Percentiles rank a stretch among this genome's conserved stretches.
These are phyloP conservation scores for Excoecaria agallocha DNA, from an alignment of 345 rosid genomes.

Conservation along the genomic window DNA sequence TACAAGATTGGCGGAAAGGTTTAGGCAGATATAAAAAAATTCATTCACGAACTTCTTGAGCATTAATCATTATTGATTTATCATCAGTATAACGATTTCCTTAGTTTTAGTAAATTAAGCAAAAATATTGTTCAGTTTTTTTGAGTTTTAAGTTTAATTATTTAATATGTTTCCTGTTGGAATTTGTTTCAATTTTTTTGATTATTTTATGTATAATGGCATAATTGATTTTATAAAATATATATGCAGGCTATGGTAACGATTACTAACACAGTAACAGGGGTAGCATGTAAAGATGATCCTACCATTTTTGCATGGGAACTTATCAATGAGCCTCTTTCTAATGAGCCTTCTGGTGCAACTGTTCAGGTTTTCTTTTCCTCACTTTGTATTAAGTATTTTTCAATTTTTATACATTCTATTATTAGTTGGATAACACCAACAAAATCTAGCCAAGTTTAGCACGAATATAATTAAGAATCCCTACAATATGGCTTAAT, in stretches of 20 bases:
- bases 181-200: neutral
- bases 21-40: no score
- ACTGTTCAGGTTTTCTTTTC: slow-evolving; percentile 44
- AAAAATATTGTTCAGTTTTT: neutral
- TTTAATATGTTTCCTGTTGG: no score
- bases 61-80: neutral
- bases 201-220: neutral
- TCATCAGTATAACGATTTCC: no score
- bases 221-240: neutral
- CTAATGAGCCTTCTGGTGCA: slow-evolving; percentile 44
- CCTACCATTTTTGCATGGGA: slow-evolving; percentile 89
- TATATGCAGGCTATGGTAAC: slow-evolving; percentile 58
- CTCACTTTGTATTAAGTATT: no score
- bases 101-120: neutral
- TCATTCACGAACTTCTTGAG: neutral
- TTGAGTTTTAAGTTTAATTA: no score
- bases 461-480: no score
- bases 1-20: no score
- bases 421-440: no score
- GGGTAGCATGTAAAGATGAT: slow-evolving; percentile 65
- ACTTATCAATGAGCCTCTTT: slow-evolving; percentile 80
- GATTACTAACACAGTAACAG: slow-evolving; percentile 63
- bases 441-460: no score
- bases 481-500: no score
- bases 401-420: no score